Evolutionary conservation across 2,329 filamentous ascomycete species (phyloP).

Genomic region (Penicillium brasilianum): DNA sequence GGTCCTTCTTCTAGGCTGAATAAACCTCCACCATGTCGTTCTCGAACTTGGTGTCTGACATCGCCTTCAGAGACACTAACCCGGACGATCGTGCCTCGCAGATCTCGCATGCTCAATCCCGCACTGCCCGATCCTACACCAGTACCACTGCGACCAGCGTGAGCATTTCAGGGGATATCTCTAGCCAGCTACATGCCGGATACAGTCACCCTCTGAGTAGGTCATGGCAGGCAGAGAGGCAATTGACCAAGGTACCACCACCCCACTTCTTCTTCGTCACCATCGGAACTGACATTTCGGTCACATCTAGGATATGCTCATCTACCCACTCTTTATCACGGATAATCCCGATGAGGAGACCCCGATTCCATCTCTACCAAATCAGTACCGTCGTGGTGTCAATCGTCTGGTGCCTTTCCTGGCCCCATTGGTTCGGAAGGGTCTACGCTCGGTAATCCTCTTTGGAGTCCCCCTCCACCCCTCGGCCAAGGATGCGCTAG

Average conservation of each 20-base stretch:
- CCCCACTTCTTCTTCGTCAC: not conserved
- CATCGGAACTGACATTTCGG: not conserved
- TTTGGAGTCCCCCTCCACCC: conserved; percentile 89
- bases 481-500: conserved; percentile 84
- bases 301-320: conserved; percentile 82
- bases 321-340: conserved; percentile 95
- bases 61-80: conserved; percentile 51
- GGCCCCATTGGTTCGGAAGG: conserved; percentile 84
- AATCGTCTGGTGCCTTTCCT: conserved; percentile 86
- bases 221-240: conserved; percentile 81
- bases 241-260: conserved; percentile 75
- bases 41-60: conserved; percentile 56
- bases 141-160: conserved; percentile 57
- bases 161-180: conserved; percentile 68
- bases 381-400: conserved; percentile 84
- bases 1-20: too few relatives aligned
- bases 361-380: conserved; percentile 85
- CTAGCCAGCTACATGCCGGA: conserved; percentile 80
- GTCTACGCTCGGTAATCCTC: conserved; percentile 88
- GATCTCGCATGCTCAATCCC: conserved; percentile 48
- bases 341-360: conserved; percentile 93
- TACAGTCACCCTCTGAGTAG: conserved; percentile 80
- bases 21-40: conserved; percentile 50
- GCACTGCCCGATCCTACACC: conserved; percentile 50
- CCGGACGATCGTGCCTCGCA: conserved; percentile 51